phyloP scores from a whole-genome alignment of 352 stramenopile genomes.

The Globisporangium nodosum region DNA sequence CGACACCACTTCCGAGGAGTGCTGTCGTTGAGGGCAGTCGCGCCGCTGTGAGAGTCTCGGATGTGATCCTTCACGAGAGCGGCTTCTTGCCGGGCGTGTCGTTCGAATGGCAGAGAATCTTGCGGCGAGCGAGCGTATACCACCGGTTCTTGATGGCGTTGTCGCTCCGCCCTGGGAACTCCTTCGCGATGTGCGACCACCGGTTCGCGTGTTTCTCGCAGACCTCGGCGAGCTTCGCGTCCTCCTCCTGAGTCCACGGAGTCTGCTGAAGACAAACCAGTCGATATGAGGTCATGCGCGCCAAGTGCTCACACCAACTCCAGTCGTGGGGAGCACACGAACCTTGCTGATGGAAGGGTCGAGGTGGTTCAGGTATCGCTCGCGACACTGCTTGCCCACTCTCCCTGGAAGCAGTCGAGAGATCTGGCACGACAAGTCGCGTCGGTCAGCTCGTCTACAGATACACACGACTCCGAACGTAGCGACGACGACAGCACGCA shows the following conservation, averaged over 20 bases:
- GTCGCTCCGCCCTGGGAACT: slow-evolving; percentile 40
- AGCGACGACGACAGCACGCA: slow-evolving; percentile 9
- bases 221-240: slow-evolving; percentile 21
- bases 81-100: not conserved
- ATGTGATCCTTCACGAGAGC: not conserved
- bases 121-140: slow-evolving; percentile 23
- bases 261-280: slow-evolving; percentile 15
- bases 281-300: no score
- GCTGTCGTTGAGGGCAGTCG: slow-evolving; percentile 30
- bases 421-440: slow-evolving; percentile 24
- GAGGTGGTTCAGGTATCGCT: slow-evolving; percentile 64
- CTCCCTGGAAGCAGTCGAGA: slow-evolving; percentile 45
- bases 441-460: not conserved
- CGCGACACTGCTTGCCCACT: slow-evolving; percentile 65
- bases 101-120: slow-evolving; percentile 6
- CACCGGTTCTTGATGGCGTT: slow-evolving; percentile 76
- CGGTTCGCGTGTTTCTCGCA: slow-evolving; percentile 24
- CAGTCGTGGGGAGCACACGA: not conserved
- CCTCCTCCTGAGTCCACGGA: slow-evolving; percentile 45
- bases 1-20: slow-evolving; percentile 36
- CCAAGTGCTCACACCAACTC: no score
- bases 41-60: slow-evolving; percentile 27
- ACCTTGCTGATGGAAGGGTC: slow-evolving; percentile 44
- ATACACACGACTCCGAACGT: not conserved
- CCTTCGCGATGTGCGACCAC: slow-evolving; percentile 41